Evolutionary conservation across 2,329 filamentous ascomycete genomes (phyloP).

Genomic region (Neoscytalidium dimidiatum): DNA sequence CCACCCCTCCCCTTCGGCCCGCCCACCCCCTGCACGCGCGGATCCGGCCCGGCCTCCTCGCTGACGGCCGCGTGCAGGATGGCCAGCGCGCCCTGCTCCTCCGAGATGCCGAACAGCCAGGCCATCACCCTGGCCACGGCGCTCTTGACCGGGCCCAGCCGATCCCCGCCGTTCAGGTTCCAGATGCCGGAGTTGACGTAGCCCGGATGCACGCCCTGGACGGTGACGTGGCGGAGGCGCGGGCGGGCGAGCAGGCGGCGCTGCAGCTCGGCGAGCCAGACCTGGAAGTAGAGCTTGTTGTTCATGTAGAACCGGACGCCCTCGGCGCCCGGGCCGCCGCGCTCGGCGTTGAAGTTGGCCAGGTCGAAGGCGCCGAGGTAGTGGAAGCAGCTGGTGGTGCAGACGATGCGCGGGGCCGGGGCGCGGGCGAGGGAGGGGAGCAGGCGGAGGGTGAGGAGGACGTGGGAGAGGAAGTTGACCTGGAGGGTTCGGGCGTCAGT

Average conservation of each 20-base stretch:
- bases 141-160: slow-evolving; percentile 6
- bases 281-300: slow-evolving; percentile 39
- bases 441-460: slow-evolving; percentile 26
- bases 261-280: slow-evolving; percentile 36
- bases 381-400: slow-evolving; percentile 34
- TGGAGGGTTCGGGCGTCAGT: no score
- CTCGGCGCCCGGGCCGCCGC: not conserved
- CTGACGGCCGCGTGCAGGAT: slow-evolving; percentile 27
- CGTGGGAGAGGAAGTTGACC: slow-evolving; percentile 36
- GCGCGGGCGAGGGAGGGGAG: slow-evolving; percentile 29
- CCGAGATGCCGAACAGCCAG: slow-evolving; percentile 24
- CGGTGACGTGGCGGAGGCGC: slow-evolving; percentile 30
- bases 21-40: slow-evolving; percentile 23
- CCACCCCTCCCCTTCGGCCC: slow-evolving; percentile 23
- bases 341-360: slow-evolving; percentile 28
- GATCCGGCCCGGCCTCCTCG: slow-evolving; percentile 24
- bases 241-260: slow-evolving; percentile 24
- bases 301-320: slow-evolving; percentile 28
- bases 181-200: slow-evolving; percentile 35
- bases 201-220: slow-evolving; percentile 36
- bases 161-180: slow-evolving; percentile 27
- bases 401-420: slow-evolving; percentile 29
- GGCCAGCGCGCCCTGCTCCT: slow-evolving; percentile 28
- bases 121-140: slow-evolving; percentile 16
- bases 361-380: slow-evolving; percentile 31